Conservation (phyloP, 2,329 filamentous ascomycete species). For the Penicillium brevicompactum region DNA sequence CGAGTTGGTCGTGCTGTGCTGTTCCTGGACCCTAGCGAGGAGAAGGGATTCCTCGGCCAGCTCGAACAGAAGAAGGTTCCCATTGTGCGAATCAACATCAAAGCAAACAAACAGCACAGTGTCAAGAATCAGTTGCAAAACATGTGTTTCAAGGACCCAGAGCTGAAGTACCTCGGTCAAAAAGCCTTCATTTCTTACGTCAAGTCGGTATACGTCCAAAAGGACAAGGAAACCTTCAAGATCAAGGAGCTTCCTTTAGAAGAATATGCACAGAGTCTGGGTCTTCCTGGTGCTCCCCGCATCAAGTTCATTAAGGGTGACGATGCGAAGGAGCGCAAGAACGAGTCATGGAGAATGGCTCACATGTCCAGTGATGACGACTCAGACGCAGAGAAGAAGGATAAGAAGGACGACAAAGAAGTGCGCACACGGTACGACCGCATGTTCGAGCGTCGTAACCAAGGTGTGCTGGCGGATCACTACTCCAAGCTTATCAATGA, state of each 20-base stretch:
- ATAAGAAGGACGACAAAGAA: conserved; percentile 62
- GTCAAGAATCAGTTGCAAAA: conserved; percentile 85
- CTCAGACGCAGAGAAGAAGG: conserved; percentile 50
- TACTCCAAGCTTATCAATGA: conserved; percentile 82
- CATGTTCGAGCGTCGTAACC: conserved; percentile 97
- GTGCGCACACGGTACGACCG: conserved; percentile 94
- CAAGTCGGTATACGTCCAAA: conserved; percentile 81
- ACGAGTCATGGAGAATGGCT: conserved; percentile 70
- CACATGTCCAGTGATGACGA: conserved; percentile 62
- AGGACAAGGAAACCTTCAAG: conserved; percentile 89
- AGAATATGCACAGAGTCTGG: conserved; percentile 80
- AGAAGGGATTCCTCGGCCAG: conserved; percentile 83
- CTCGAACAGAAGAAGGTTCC: conserved; percentile 88
- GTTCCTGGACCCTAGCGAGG: conserved; percentile 90
- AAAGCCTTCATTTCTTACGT: conserved; percentile 94
- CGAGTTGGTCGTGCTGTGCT: conserved; percentile 83
- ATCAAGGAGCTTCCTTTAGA: conserved; percentile 81
- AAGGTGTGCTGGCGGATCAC: conserved; percentile 91
- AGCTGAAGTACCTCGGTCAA: conserved; percentile 91
- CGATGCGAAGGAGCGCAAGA: conserved; percentile 84
- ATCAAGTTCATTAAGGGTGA: conserved; percentile 93
- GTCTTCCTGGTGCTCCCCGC: conserved; percentile 85
- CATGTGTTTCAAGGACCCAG: conserved; percentile 93
- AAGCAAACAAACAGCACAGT: conserved; percentile 83
- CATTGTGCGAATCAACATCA: conserved; percentile 81